Base-by-base conservation (phyloP, 176 grass and related monocot species). In the Dactylis glomerata region DNA sequence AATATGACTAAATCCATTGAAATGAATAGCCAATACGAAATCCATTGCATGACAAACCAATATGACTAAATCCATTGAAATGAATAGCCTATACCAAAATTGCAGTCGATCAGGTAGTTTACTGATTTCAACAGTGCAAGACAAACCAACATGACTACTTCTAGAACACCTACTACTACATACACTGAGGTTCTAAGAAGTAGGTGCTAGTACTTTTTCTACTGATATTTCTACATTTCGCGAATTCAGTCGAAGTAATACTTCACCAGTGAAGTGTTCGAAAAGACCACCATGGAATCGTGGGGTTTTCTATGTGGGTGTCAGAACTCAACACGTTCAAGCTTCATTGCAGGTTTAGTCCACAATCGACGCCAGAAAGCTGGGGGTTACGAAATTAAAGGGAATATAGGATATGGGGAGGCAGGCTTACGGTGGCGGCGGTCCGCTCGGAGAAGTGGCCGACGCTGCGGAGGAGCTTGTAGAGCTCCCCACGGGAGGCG, bases 401-500 rank as follows among this genome's bases (percentile, higher is more conserved):
- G 46, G 13, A 49, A 59, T n/a, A 8, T 10, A 49, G 6, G 58
- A 17, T 27, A 34, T 1, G 37, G 19, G 16, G 2, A 8, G 36
- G 10, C 41, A 7, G 3, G 36, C 16, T 74, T 82, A 99, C 91
- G 32, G 91, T 96, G 27, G 96, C 93, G 26, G 96, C 83, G 28
- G 81, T 68, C 77, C 75, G 83, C 87, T 95, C 91, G 5, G 78
- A 84, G 89, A 98, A 95, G 40, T 76, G 86, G 37, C 88, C 72
- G 33, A 93, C 76, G 54, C 67, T 81, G 72, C 83, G 90, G 40
- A 98, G 91, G 68, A 92, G 77, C 85, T 95, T 95, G 68, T 94
- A 98, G 8, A 98, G 68, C 83, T 98, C 91, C 0, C 93, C 96
- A 1, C 88, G 78, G 37, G 93, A 83, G 3, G 93, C 91, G 41